Conservation (phyloP, 2,329 filamentous ascomycete species). For the Keithomyces neogunnii region DNA sequence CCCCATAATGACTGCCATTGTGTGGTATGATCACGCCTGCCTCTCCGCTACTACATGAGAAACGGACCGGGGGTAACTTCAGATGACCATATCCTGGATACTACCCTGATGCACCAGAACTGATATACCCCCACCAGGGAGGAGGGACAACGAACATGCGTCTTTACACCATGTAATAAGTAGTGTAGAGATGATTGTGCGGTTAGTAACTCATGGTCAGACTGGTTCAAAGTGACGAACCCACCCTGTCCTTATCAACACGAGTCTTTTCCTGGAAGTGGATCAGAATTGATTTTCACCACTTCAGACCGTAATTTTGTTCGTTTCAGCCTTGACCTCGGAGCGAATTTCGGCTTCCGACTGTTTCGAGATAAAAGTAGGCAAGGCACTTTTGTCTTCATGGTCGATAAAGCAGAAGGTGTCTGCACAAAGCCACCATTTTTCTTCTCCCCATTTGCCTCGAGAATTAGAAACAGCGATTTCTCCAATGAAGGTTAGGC, state of each 20-base stretch:
- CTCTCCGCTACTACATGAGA: neutral
- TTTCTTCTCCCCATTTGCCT: no score
- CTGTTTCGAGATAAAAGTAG: no score
- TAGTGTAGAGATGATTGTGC: no score
- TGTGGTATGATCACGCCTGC: neutral
- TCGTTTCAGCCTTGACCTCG: neutral
- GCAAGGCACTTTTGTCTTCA: neutral
- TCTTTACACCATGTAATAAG: neutral
- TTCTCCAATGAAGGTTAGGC: no score
- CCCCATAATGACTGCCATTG: neutral
- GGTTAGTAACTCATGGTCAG: no score
- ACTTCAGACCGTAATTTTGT: neutral
- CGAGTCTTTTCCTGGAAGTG: neutral
- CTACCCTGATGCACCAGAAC: neutral
- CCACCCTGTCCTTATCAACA: neutral
- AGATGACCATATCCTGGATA: conserved; percentile 1
- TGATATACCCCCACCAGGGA: neutral
- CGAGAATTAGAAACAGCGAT: no score
- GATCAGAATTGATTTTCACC: neutral
- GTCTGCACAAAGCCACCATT: no score
- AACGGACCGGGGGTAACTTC: conserved; percentile 1
- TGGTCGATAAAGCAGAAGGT: no score
- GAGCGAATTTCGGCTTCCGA: neutral
- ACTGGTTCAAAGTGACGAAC: neutral
- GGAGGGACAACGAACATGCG: neutral